These are phyloP conservation scores for Globisporangium iwayamae DNA, from an alignment of 352 stramenopile genomes.

Conservation along the genomic window DNA sequence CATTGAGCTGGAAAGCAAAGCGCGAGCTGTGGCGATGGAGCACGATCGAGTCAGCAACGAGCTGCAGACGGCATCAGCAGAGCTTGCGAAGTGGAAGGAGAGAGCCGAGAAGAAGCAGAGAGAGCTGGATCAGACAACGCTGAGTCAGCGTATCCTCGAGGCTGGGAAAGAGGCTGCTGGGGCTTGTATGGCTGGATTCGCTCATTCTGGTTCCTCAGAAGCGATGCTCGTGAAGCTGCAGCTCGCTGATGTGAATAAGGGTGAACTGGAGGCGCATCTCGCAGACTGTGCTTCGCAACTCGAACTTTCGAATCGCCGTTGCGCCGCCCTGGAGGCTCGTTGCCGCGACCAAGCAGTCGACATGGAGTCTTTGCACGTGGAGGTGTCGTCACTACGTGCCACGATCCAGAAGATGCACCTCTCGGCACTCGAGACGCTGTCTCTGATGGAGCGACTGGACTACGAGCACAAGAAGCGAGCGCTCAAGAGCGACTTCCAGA, in stretches of 20 bases:
- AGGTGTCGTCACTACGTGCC: conserved; percentile 46
- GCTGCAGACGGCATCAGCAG: conserved; percentile 12
- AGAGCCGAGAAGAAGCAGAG: conserved; percentile 31
- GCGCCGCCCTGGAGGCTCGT: conserved; percentile 33
- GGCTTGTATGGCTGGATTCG: conserved; percentile 7
- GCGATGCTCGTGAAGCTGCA: conserved; percentile 65
- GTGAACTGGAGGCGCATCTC: conserved; percentile 48
- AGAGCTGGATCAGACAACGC: conserved; percentile 26
- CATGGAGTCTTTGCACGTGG: conserved; percentile 48
- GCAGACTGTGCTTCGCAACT: conserved; percentile 46
- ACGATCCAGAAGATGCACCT: conserved; percentile 46
- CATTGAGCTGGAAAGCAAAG: conserved; percentile 19
- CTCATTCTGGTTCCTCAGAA: conserved; percentile 18
- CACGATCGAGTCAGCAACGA: conserved; percentile 20
- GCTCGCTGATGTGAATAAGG: conserved; percentile 49
- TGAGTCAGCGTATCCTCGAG: conserved; percentile 18
- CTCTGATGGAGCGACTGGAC: conserved; percentile 44
- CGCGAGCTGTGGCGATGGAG: conserved; percentile 16
- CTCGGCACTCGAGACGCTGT: conserved; percentile 48
- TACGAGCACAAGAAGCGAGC: conserved; percentile 78
- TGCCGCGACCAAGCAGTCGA: conserved; percentile 49
- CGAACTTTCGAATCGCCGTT: conserved; percentile 38
- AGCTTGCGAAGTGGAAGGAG: conserved; percentile 31
- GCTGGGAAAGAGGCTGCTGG: conserved; percentile 28
- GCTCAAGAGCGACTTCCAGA: conserved; percentile 53